phyloP scores from a whole-genome alignment of 176 grass and related monocot genomes.

The Hordeum vulgare region MorexV3_pseudomolecules_assembly NC_058524.1:134938036-134938535 shows the following conservation, averaged over 20 bases:
- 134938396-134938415: neutral
- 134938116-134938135: too few relatives aligned
- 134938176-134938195: too few relatives aligned
- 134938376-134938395: neutral
- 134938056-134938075: neutral
- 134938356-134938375: constrained; percentile 41
- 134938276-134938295: constrained; percentile 73
- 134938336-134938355: constrained; percentile 87
- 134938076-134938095: too few relatives aligned
- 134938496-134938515: neutral
- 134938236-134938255: neutral
- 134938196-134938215: too few relatives aligned
- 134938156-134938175: too few relatives aligned
- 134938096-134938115: too few relatives aligned
- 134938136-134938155: too few relatives aligned
- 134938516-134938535: neutral
- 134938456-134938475: neutral
- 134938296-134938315: constrained; percentile 44
- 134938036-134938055: constrained; percentile 9
- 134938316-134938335: constrained; percentile 95
- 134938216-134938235: too few relatives aligned
- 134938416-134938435: neutral
- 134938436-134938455: neutral
- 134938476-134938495: neutral
- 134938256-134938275: constrained; percentile 21